Evolutionary conservation across 2,329 filamentous ascomycete species (phyloP).

Genomic region (Fusarium sp.): DNA sequence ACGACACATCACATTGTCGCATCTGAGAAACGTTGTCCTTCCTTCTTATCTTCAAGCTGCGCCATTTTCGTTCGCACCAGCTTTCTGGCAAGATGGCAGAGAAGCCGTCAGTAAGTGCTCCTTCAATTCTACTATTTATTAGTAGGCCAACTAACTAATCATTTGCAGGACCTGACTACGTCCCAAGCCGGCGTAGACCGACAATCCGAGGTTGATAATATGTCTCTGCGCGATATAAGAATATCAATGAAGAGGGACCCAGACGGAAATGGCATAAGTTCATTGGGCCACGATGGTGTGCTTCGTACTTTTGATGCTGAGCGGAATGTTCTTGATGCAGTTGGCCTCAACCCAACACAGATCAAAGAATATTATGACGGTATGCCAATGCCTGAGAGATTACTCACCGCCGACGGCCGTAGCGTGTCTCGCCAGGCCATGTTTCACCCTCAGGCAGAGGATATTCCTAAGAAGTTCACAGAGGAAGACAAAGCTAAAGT

Average conservation of each 20-base stretch:
- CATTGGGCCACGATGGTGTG: slow-evolving; percentile 10
- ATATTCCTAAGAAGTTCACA: not conserved
- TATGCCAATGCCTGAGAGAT: not conserved
- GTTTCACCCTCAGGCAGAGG: not conserved
- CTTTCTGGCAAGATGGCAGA: not conserved
- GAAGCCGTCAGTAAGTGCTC: not conserved
- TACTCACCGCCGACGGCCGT: not conserved
- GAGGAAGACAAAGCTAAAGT: not conserved
- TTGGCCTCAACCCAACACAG: not conserved
- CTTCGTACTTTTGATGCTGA: not conserved
- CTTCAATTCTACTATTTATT: fast-evolving
- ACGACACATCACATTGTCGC: not conserved
- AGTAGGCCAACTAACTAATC: fast-evolving
- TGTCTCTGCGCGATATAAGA: not conserved
- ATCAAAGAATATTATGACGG: slow-evolving; percentile 3
- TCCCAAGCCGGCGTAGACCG: not conserved
- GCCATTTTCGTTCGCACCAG: no score
- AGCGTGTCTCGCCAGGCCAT: not conserved
- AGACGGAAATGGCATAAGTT: not conserved
- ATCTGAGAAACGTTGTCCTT: not conserved
- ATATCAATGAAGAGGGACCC: not conserved
- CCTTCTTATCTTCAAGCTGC: not conserved
- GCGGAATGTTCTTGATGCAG: slow-evolving; percentile 1
- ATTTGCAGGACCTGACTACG: not conserved
- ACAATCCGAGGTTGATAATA: not conserved